Percentiles rank a stretch among this genome's conserved stretches.
Evolutionary conservation across 1,139 yeast species (phyloP).

Genomic region (Geotrichum australiense): DNA sequence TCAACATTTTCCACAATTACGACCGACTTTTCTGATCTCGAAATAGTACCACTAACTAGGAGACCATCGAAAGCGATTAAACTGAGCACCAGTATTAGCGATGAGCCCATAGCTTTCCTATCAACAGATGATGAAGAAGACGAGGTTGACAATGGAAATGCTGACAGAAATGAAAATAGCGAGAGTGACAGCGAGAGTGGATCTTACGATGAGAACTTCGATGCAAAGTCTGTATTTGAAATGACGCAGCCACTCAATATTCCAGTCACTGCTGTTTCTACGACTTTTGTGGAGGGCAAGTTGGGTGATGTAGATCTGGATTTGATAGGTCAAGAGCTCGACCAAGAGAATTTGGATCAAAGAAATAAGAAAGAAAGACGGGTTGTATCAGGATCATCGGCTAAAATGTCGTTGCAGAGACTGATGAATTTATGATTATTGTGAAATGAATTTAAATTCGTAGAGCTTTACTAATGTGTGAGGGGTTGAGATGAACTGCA

Average conservation of each 20-base stretch:
- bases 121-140: conserved; percentile 12
- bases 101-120: conserved; percentile 10
- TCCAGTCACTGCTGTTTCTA: too few species aligned
- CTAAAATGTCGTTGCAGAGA: conserved; percentile 13
- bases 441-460: not conserved
- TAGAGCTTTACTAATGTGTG: not conserved
- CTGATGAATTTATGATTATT: conserved; percentile 6
- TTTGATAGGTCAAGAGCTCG: not conserved
- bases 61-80: conserved; percentile 2
- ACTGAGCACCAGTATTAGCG: conserved; percentile 7
- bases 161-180: too few species aligned
- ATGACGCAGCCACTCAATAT: too few species aligned
- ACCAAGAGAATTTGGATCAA: not conserved
- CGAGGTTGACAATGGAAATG: not conserved
- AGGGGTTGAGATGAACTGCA: too few species aligned
- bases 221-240: too few species aligned
- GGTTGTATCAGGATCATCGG: conserved; percentile 10
- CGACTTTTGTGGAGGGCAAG: too few species aligned
- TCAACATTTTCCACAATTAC: not conserved
- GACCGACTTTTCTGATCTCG: not conserved
- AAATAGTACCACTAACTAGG: not conserved
- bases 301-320: conserved; percentile 2
- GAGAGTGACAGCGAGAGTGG: too few species aligned
- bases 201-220: too few species aligned
- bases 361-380: not conserved